Evolutionary conservation across 2,329 filamentous ascomycete species (phyloP).

Genomic region (Pseudogymnoascus sp.): DNA sequence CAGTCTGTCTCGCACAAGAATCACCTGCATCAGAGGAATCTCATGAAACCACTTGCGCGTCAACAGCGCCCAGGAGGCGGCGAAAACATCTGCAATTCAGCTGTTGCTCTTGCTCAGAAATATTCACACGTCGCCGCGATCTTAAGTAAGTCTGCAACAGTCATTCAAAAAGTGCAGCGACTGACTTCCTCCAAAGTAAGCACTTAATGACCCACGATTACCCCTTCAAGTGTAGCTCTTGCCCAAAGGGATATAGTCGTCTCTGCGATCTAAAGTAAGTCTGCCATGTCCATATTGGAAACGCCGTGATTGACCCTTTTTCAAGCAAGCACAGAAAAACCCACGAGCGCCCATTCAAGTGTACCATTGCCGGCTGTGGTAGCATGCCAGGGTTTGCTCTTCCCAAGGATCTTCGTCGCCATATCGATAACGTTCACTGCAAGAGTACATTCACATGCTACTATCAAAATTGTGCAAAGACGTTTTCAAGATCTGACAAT

Average conservation of each 20-base stretch:
- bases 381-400: conserved; percentile 13
- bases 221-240: not conserved
- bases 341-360: conserved; percentile 11
- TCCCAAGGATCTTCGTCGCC: conserved; percentile 12
- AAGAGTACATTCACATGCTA: conserved; percentile 14
- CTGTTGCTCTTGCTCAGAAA: not conserved
- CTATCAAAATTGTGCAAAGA: conserved; percentile 11
- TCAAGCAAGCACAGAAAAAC: conserved; percentile 13
- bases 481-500: conserved; percentile 15
- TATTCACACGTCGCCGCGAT: not conserved
- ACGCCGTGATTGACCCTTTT: not conserved
- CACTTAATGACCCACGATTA: not conserved
- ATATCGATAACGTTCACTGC: conserved; percentile 14
- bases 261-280: conserved; percentile 7
- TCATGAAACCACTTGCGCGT: not conserved
- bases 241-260: not conserved
- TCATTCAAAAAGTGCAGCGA: not conserved
- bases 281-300: not conserved
- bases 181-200: not conserved
- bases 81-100: not conserved
- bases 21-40: not conserved
- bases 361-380: conserved; percentile 10
- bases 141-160: not conserved
- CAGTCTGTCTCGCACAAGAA: not conserved
- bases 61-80: not conserved